Percentiles rank a stretch among this genome's conserved stretches.
phyloP scores from a whole-genome alignment of 192 early-diverging fungal species.

The Dissophora globulifera region DNA sequence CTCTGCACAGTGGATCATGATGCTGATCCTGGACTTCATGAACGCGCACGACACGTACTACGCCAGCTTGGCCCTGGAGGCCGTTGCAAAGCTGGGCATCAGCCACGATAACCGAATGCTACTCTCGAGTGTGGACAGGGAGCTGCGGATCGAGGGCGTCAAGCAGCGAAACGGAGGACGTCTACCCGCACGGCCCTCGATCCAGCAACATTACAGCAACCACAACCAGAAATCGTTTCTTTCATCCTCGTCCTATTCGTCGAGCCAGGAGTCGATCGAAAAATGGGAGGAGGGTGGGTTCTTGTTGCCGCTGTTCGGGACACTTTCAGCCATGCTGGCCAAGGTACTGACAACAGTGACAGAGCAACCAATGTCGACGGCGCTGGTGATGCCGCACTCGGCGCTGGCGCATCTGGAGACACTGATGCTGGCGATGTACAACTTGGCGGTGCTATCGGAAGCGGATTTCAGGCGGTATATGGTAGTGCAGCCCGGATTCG shows the following conservation, averaged over 20 bases:
- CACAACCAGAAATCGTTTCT: neutral
- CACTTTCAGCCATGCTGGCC: slow-evolving; percentile 43
- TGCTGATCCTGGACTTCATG: slow-evolving; percentile 64
- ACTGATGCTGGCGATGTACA: slow-evolving; percentile 63
- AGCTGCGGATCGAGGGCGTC: slow-evolving; percentile 14
- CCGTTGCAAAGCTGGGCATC: slow-evolving; percentile 68
- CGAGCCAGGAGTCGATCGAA: neutral
- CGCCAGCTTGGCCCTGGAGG: slow-evolving; percentile 69
- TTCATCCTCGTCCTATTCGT: neutral
- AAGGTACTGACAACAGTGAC: slow-evolving; percentile 34
- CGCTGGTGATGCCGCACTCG: slow-evolving; percentile 20
- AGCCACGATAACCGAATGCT: slow-evolving; percentile 65
- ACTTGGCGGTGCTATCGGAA: slow-evolving; percentile 54
- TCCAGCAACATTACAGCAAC: neutral
- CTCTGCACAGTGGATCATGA: slow-evolving; percentile 56
- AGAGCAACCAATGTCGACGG: slow-evolving; percentile 6
- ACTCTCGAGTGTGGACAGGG: slow-evolving; percentile 45
- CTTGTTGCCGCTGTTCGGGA: slow-evolving; percentile 50
- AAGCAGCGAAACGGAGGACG: slow-evolving; percentile 15
- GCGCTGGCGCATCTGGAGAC: slow-evolving; percentile 64
- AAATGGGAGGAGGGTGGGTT: slow-evolving; percentile 41
- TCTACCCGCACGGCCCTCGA: neutral
- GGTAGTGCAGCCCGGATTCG: slow-evolving; percentile 44
- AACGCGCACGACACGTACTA: slow-evolving; percentile 68
- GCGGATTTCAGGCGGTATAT: slow-evolving; percentile 41